Conservation (phyloP, 495 filamentous ascomycete genomes). For the Penicillium canariense region DNA sequence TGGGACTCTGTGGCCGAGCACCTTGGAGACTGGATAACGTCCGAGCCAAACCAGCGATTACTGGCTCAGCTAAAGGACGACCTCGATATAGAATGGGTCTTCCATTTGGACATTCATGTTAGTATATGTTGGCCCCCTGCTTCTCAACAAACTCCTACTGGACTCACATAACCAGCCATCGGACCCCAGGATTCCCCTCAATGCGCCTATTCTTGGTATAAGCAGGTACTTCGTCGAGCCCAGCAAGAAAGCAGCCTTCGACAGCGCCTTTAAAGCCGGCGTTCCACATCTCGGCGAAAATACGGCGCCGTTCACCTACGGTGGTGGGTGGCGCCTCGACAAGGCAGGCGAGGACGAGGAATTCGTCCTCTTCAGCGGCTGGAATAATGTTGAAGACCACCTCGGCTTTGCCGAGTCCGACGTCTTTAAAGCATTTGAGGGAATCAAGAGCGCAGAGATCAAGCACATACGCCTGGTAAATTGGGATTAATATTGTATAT, state of each 20-base stretch:
- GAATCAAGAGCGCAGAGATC: constrained; percentile 36
- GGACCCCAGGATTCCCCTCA: constrained; percentile 26
- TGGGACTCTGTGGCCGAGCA: constrained; percentile 52
- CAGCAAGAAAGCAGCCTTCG: constrained; percentile 41
- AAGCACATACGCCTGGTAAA: constrained; percentile 37
- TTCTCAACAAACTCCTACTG: not conserved
- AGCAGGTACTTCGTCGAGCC: constrained; percentile 41
- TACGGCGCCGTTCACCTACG: constrained; percentile 34
- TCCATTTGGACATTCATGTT: constrained; percentile 36
- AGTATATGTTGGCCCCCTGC: not conserved
- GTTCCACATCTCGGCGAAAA: constrained; percentile 34
- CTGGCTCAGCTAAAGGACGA: constrained; percentile 41
- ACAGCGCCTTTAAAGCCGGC: constrained; percentile 27
- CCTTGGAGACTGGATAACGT: constrained; percentile 43
- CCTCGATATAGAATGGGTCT: constrained; percentile 39
- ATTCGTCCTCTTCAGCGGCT: constrained; percentile 51
- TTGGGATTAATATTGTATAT: constrained; percentile 14
- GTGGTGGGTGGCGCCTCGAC: constrained; percentile 50
- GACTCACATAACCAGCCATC: not conserved
- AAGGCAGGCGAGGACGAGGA: constrained; percentile 43
- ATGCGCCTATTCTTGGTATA: constrained; percentile 45
- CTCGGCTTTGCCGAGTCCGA: constrained; percentile 36
- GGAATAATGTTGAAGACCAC: constrained; percentile 47
- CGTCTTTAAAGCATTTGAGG: constrained; percentile 36
- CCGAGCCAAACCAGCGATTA: constrained; percentile 38